Percentiles rank a stretch among this genome's conserved stretches.
Evolutionary conservation across 768 basidiomycete genomes (phyloP).

Genomic region (Pilatotrama ljubarskyi): DNA sequence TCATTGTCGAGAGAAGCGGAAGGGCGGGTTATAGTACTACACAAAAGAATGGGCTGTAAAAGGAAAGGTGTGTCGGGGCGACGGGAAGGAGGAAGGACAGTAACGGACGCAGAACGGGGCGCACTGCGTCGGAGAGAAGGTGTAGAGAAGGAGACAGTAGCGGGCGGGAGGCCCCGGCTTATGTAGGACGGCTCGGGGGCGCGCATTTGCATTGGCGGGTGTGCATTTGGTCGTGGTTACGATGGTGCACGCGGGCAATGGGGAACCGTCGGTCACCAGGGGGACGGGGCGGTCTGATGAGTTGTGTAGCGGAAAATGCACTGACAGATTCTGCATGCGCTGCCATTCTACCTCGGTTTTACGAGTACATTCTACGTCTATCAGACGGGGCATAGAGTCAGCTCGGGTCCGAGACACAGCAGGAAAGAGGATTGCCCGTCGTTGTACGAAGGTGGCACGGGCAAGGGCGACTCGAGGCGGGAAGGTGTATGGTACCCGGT

Average conservation of each 20-base stretch:
- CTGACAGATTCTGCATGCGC: conserved; percentile 20
- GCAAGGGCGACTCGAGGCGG: background rate
- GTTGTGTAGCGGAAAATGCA: background rate
- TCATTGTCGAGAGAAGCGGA: conserved; percentile 20
- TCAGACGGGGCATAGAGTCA: background rate
- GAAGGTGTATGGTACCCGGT: background rate
- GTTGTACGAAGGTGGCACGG: background rate
- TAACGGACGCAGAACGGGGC: conserved; percentile 13
- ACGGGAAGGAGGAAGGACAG: conserved; percentile 9
- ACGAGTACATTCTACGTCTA: background rate
- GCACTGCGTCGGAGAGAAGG: conserved; percentile 20
- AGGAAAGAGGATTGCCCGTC: background rate
- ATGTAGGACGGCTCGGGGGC: conserved; percentile 7
- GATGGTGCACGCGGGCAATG: background rate
- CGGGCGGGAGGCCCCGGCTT: background rate
- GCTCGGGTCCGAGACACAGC: background rate
- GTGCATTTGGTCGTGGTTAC: conserved; percentile 5
- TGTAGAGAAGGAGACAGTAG: conserved; percentile 1
- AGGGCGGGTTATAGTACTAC: conserved; percentile 1
- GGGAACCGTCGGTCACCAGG: conserved; percentile 23
- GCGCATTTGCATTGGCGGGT: conserved; percentile 1
- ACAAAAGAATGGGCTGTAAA: conserved; percentile 25
- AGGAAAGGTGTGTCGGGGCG: conserved; percentile 13
- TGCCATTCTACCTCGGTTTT: conserved; percentile 15
- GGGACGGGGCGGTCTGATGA: conserved; percentile 11